phyloP scores from a whole-genome alignment of 805 yeast species.

The Candida gorgasii region DNA sequence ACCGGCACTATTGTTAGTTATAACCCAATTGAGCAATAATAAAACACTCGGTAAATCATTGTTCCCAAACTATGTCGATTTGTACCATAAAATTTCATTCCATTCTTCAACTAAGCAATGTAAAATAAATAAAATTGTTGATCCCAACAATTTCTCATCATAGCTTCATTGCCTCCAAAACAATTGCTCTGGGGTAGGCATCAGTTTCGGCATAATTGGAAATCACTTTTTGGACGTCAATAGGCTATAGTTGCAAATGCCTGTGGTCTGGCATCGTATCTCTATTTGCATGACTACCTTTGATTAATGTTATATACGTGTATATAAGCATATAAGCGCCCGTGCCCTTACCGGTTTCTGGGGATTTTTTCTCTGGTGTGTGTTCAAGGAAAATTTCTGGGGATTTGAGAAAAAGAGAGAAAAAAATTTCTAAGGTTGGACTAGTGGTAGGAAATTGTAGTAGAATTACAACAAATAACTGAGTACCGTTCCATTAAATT shows the following conservation, averaged over 20 bases:
- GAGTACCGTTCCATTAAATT: too few relatives aligned
- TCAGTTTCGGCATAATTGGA: too few relatives aligned
- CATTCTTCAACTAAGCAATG: background rate
- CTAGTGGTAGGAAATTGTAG: background rate
- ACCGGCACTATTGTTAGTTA: too few relatives aligned
- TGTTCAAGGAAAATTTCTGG: constrained; percentile 1
- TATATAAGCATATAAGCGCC: too few relatives aligned
- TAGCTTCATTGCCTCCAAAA: background rate
- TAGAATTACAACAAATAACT: too few relatives aligned
- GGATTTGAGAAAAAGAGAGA: background rate
- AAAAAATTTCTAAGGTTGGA: background rate
- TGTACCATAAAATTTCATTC: too few relatives aligned
- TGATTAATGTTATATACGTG: too few relatives aligned
- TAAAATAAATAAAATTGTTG: background rate
- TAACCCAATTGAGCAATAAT: too few relatives aligned
- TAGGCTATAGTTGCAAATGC: too few relatives aligned
- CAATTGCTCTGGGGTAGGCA: background rate
- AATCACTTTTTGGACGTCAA: too few relatives aligned
- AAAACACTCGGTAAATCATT: too few relatives aligned
- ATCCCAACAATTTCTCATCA: constrained; percentile 5
- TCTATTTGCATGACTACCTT: background rate
- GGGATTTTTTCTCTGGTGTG: background rate
- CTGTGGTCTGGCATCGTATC: background rate
- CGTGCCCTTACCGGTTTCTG: constrained; percentile 3
- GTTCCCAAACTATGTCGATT: too few relatives aligned